These are phyloP conservation scores for Cyanidiococcus yangmingshanensis DNA, from an alignment of 23 red algal genomes.

Conservation along the genomic window DNA sequence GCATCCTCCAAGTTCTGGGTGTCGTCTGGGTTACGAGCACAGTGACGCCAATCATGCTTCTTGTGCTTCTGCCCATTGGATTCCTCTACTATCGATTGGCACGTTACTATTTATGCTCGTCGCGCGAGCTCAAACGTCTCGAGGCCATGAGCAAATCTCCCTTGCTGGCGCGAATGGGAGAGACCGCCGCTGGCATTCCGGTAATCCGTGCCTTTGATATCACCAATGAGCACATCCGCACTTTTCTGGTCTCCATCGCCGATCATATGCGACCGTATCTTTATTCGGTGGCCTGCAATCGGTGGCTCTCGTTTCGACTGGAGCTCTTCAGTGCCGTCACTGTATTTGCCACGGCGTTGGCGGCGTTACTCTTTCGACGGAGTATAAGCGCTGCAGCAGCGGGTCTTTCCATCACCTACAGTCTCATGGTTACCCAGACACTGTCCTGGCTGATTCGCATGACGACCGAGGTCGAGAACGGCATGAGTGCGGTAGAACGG, in stretches of 20 bases:
- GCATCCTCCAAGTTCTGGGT: conserved; percentile 20
- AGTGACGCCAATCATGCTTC: conserved; percentile 22
- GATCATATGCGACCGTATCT: conserved; percentile 24
- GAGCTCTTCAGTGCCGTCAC: conserved; percentile 1
- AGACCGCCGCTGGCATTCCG: conserved; percentile 23
- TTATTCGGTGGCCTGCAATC: conserved; percentile 33
- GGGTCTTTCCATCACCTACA: conserved; percentile 74
- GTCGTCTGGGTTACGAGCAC: conserved; percentile 2
- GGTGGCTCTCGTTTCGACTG: conserved; percentile 34
- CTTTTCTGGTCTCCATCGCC: conserved; percentile 10
- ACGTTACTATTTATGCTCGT: conserved; percentile 22
- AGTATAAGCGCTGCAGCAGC: conserved; percentile 38
- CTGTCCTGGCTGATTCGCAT: conserved; percentile 73
- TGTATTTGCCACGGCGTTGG: neutral
- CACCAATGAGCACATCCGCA: neutral
- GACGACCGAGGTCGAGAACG: conserved; percentile 77
- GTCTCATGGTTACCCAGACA: conserved; percentile 39
- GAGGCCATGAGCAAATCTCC: conserved; percentile 30
- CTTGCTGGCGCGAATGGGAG: conserved; percentile 35
- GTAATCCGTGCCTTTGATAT: conserved; percentile 29
- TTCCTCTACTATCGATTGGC: conserved; percentile 24
- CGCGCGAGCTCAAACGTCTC: conserved; percentile 34
- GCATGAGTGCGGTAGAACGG: conserved; percentile 73
- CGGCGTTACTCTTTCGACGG: conserved; percentile 24
- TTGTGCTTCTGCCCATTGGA: conserved; percentile 20